Evolutionary conservation across 1,139 yeast genomes (phyloP), one percentile per base, ranked within the genome.

Genomic region (Yamadazyma spencermartinsiae): DNA sequence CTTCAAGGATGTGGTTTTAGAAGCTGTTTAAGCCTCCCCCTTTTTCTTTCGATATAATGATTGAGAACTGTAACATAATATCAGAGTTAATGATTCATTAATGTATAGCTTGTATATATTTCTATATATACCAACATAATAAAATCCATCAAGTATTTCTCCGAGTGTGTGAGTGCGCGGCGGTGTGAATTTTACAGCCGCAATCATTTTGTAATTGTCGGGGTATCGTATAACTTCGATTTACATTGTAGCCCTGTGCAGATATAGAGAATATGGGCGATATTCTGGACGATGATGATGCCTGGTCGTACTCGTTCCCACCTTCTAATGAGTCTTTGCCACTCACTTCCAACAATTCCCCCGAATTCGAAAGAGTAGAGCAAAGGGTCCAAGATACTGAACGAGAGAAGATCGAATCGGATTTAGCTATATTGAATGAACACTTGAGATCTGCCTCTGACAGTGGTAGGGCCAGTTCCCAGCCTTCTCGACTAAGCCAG

Each of bases 1-100:
- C 53, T 68, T 71, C 69, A 72, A 72, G 63, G 77, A 72, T 58
- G 77, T 72, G 58, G 74, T 72, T 53, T 70, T 72, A 63, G 77
- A 68, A 63, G 50, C 65, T 47, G 74, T 68, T 51, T 68, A 67
- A 65, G 4, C 12, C 26, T 11, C 26, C 12, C 26, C 12, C 12
- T 24, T 24, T 24, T 28, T 20, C 20, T 28, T 28, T 16, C 16
- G 4, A 6, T n/a, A 15, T 28, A 5, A 11, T 23, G 26, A 6
- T 23, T 23, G 9, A 8, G 26, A 11, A 23, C 17, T 28, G 31
- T 28, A 28, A 15, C 31, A 28, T 28, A 28, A 28, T 16, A 11
- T 28, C 31, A 28, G 31, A 28, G 16, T 28, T 37, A 37, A 37
- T 36, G 39, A 36, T 25, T 31, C 28, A 23, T 19, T 32, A 16